Percentiles rank a stretch among this genome's conserved stretches.
phyloP scores from a whole-genome alignment of 208 protist species.

The Borovskyia barvae region DNA sequence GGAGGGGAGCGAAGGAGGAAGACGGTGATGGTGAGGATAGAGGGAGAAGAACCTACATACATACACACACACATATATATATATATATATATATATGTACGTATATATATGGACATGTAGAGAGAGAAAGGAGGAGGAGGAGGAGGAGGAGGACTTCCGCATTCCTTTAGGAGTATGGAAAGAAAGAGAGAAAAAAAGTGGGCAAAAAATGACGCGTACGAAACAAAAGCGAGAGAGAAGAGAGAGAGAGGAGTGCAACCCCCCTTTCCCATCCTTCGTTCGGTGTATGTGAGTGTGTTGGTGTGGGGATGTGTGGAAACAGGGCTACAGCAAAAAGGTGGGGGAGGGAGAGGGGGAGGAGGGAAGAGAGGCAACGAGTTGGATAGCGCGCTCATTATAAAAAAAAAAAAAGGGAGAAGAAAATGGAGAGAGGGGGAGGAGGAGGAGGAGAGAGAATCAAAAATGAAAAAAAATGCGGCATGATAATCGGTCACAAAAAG shows the following conservation, averaged over 20 bases:
- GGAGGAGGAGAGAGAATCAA: background rate
- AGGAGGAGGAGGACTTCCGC: no score
- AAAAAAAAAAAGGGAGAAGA: background rate
- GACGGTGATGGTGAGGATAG: no score
- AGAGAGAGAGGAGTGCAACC: background rate
- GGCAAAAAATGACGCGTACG: background rate
- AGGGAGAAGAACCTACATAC: constrained; percentile 10
- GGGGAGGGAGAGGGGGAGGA: background rate
- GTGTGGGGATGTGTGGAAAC: no score
- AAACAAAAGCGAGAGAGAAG: background rate
- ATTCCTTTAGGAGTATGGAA: no score
- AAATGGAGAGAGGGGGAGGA: background rate
- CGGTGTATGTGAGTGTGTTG: no score
- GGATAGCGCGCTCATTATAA: background rate
- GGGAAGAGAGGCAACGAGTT: background rate
- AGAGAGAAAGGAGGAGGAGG: background rate
- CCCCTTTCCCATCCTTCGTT: no score
- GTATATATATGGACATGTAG: background rate
- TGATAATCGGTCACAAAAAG: constrained; percentile 3
- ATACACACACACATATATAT: constrained; percentile 4
- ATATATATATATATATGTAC: background rate
- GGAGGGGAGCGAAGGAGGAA: no score
- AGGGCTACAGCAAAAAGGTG: no score
- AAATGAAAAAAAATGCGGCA: constrained; percentile 4
- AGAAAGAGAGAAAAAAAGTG: background rate